A percentile compares a stretch with the other conserved stretches of the same genome.
These are phyloP conservation scores for Eucalyptus grandis DNA, from an alignment of 345 rosid genomes.

Conservation along the genomic window DNA sequence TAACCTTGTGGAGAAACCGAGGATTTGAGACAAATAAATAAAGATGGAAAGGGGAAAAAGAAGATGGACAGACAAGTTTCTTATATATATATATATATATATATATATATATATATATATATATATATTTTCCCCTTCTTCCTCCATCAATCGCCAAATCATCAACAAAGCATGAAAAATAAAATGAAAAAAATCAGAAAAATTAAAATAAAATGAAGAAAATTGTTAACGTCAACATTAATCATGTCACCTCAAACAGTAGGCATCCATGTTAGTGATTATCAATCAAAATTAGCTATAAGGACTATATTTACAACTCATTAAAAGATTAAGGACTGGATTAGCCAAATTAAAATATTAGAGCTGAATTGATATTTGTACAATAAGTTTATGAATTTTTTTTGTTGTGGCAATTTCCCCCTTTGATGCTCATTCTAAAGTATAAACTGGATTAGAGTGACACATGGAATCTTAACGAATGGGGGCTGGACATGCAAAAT, in stretches of 20 bases:
- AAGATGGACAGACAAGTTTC: not conserved
- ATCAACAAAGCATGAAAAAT: not conserved
- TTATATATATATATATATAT: too few species aligned
- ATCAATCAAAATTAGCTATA: not conserved
- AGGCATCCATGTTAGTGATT: not conserved
- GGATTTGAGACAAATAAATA: not conserved
- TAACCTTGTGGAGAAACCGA: not conserved
- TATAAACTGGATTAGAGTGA: not conserved
- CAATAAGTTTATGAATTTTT: not conserved
- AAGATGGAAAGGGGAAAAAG: not conserved
- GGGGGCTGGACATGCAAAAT: not conserved
- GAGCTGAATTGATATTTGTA: not conserved
- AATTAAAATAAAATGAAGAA: not conserved
- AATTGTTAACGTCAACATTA: fast-evolving
- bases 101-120: too few species aligned
- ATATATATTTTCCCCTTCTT: fast-evolving
- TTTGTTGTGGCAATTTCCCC: not conserved
- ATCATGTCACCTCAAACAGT: fast-evolving
- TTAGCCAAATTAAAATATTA: not conserved
- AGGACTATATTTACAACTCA: fast-evolving
- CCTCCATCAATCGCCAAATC: not conserved
- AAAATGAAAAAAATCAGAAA: not conserved
- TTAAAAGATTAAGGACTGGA: not conserved
- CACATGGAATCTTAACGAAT: not conserved
- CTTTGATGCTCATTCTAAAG: not conserved